Evolutionary conservation across 148 eudicot genomes (phyloP), one percentile per base, ranked within the genome.

Genomic region (Euryodendron excelsum): DNA sequence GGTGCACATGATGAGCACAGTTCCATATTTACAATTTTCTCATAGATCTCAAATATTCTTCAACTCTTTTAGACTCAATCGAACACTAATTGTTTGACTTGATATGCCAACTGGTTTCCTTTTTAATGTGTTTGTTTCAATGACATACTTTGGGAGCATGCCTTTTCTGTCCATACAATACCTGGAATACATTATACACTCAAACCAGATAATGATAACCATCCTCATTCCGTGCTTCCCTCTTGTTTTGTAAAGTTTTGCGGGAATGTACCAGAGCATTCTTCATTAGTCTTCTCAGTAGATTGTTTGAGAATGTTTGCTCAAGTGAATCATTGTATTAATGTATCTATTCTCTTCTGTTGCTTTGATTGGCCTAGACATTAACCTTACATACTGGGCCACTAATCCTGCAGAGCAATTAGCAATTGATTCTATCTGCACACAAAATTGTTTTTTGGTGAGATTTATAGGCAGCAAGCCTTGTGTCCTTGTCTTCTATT

Each of bases 401-500:
- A 0, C 48, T 13, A 72, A 52, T n/a, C 4, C 12, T 62, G 28
- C n/a, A 33, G 58, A 41, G 20, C 20, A 75, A 75, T 30, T 20
- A 28, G 25, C 28, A 41, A 55, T 61, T 15, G 1, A 39, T 15
- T 44, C 20, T 28, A 44, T 25, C 6, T 41, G n/a, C 59, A 17
- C 18, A 41, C 8, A 31, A 11, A 69, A 23, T 0, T 37, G 18
- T 23, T 23, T 41, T 20, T 59, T 18, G 39, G 20, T 39, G 36
- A 23, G 77, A 58, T 41, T n/a, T 59, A 25, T 74, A 41, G 34
- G 20, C 64, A 6, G 77, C 68, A 75, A 39, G 34, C 15, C 50
- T 39, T 75, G 25, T 17, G 63, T 72, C 27, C 30, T 72, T 34
- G 5, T 71, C 28, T 28, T 30, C 6, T 31, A 17, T 63, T 41